Conservation (phyloP, 371 early-diverging fungal species). For the Mucor velutinosus region DNA sequence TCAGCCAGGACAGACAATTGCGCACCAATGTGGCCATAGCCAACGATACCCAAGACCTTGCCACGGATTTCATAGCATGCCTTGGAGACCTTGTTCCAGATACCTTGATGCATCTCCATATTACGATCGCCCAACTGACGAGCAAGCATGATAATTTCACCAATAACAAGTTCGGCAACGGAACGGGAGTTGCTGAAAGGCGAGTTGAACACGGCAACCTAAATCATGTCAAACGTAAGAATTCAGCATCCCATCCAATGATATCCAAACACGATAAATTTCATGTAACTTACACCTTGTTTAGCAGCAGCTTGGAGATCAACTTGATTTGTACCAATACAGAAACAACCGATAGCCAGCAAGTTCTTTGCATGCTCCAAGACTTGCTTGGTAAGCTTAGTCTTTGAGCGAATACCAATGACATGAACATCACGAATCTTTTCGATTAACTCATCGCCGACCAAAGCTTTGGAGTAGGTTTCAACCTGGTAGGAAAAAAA, state of each 20-base stretch:
- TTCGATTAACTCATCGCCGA: slow-evolving; percentile 83
- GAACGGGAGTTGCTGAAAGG: slow-evolving; percentile 90
- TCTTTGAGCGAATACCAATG: slow-evolving; percentile 94
- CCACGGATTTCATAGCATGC: slow-evolving; percentile 92
- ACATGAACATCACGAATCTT: slow-evolving; percentile 94
- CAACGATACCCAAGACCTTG: slow-evolving; percentile 93
- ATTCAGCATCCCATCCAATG: background rate
- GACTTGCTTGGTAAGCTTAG: slow-evolving; percentile 87
- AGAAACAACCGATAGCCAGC: slow-evolving; percentile 95
- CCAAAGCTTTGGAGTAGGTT: slow-evolving; percentile 83
- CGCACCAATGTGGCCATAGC: slow-evolving; percentile 98
- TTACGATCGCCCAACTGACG: slow-evolving; percentile 93
- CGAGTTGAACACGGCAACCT: slow-evolving; percentile 96
- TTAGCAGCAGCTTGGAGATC: slow-evolving; percentile 85
- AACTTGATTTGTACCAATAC: slow-evolving; percentile 98
- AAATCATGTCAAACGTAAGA: background rate
- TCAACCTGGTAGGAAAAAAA: slow-evolving; percentile 68
- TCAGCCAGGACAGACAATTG: slow-evolving; percentile 97
- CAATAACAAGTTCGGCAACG: slow-evolving; percentile 93
- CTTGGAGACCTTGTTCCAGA: slow-evolving; percentile 91
- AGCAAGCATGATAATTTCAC: slow-evolving; percentile 87
- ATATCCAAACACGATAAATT: slow-evolving; percentile 1
- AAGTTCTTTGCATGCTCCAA: slow-evolving; percentile 88
- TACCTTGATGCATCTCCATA: slow-evolving; percentile 87
- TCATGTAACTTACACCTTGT: slow-evolving; percentile 71